Percentiles rank a stretch among this genome's conserved stretches.
These are phyloP conservation scores for Geotrichum candidum DNA, from an alignment of 1,139 yeast species.

Conservation along the genomic window DNA sequence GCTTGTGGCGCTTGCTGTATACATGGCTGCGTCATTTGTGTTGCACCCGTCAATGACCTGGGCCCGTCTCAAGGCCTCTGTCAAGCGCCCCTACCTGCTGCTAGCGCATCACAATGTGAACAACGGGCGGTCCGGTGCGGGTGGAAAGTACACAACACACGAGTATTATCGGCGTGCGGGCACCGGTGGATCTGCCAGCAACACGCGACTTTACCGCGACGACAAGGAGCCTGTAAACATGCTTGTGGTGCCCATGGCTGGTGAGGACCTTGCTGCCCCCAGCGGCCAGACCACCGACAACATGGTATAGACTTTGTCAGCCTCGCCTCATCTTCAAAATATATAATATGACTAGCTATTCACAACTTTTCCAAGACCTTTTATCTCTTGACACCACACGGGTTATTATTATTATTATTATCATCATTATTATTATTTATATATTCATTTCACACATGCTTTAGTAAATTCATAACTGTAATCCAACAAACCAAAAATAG, in stretches of 20 bases:
- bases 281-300: neutral
- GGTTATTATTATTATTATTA: too few relatives aligned
- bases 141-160: conserved; percentile 2
- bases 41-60: conserved; percentile 13
- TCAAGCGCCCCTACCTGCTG: conserved; percentile 4
- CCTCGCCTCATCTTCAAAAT: too few relatives aligned
- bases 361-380: neutral
- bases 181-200: neutral
- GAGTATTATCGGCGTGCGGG: conserved; percentile 2
- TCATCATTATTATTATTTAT: neutral
- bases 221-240: conserved; percentile 10
- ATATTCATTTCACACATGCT: neutral
- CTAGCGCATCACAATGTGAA: neutral
- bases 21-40: conserved; percentile 28
- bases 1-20: conserved; percentile 37
- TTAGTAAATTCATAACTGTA: neutral
- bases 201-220: conserved; percentile 2
- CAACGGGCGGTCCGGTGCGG: neutral
- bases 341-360: neutral
- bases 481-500: too few relatives aligned
- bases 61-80: conserved; percentile 12
- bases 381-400: neutral
- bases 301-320: neutral
- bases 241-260: neutral
- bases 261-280: neutral